Evolutionary conservation across 2,329 filamentous ascomycete species (phyloP).

Genomic region (Reticulascus tulasneorum): DNA sequence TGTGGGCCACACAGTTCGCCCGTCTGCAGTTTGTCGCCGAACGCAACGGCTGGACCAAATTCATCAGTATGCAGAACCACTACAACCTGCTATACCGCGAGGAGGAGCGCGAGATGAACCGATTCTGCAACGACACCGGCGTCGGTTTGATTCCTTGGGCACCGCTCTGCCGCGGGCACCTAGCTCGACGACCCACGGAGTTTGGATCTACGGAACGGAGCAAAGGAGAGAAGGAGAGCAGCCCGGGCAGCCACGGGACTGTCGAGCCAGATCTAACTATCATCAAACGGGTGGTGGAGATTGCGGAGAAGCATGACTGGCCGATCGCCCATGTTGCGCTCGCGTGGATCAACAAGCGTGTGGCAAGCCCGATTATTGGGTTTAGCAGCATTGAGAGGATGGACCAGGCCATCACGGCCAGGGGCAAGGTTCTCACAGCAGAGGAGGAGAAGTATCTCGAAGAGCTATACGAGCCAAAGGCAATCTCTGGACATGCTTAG

Average conservation of each 20-base stretch:
- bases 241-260: constrained; percentile 23
- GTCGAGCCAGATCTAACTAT: constrained; percentile 28
- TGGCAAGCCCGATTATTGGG: constrained; percentile 57
- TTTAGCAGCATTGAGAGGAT: constrained; percentile 56
- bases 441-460: constrained; percentile 61
- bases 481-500: constrained; percentile 22
- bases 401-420: constrained; percentile 51
- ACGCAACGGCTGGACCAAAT: constrained; percentile 51
- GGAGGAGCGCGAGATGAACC: constrained; percentile 45
- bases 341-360: constrained; percentile 56
- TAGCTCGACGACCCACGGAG: constrained; percentile 21
- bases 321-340: constrained; percentile 62
- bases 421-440: constrained; percentile 44
- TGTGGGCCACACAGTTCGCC: constrained; percentile 46
- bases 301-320: constrained; percentile 53
- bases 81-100: constrained; percentile 55
- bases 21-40: constrained; percentile 48
- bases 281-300: constrained; percentile 40
- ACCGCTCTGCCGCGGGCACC: constrained; percentile 20
- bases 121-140: constrained; percentile 38
- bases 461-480: constrained; percentile 55
- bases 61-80: constrained; percentile 55
- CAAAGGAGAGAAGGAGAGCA: constrained; percentile 26
- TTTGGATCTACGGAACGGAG: constrained; percentile 18
- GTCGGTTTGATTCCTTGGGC: constrained; percentile 34